Evolutionary conservation across 768 basidiomycete genomes (phyloP).

Genomic region (Pluteus cervinus): DNA sequence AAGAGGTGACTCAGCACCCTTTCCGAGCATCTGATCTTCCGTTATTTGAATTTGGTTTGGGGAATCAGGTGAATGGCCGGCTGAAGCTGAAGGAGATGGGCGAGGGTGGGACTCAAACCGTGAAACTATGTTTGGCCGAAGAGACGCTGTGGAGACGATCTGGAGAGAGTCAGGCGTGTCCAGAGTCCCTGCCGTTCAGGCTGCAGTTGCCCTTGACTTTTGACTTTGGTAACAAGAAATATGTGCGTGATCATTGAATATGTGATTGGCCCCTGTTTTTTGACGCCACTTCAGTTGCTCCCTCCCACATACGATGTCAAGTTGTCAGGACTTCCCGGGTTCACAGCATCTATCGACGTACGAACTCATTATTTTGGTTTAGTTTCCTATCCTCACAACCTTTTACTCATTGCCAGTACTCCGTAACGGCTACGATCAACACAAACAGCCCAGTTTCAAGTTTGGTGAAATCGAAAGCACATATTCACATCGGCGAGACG

Average conservation of each 20-base stretch:
- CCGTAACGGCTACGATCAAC: slow-evolving; percentile 44
- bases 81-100: slow-evolving; percentile 57
- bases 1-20: slow-evolving; percentile 3
- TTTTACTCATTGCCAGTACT: slow-evolving; percentile 36
- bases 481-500: slow-evolving; percentile 44
- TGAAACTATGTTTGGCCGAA: slow-evolving; percentile 46
- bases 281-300: slow-evolving; percentile 39
- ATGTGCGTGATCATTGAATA: slow-evolving; percentile 36
- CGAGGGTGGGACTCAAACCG: slow-evolving; percentile 54
- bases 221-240: slow-evolving; percentile 44
- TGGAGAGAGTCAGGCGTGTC: slow-evolving; percentile 37
- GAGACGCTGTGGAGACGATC: slow-evolving; percentile 55
- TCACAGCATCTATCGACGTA: slow-evolving; percentile 55
- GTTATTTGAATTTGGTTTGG: slow-evolving; percentile 5
- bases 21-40: neutral
- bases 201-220: slow-evolving; percentile 56
- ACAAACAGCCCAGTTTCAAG: slow-evolving; percentile 38
- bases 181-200: slow-evolving; percentile 45
- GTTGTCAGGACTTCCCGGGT: slow-evolving; percentile 67
- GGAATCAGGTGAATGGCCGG: slow-evolving; percentile 51
- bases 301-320: slow-evolving; percentile 69
- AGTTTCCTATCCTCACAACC: neutral
- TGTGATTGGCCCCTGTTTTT: slow-evolving; percentile 3
- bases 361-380: slow-evolving; percentile 5
- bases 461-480: slow-evolving; percentile 40